Percentiles rank a stretch among this genome's conserved stretches.
phyloP scores from a whole-genome alignment of 2,329 filamentous ascomycete genomes.

The Epichloe baconii region DNA sequence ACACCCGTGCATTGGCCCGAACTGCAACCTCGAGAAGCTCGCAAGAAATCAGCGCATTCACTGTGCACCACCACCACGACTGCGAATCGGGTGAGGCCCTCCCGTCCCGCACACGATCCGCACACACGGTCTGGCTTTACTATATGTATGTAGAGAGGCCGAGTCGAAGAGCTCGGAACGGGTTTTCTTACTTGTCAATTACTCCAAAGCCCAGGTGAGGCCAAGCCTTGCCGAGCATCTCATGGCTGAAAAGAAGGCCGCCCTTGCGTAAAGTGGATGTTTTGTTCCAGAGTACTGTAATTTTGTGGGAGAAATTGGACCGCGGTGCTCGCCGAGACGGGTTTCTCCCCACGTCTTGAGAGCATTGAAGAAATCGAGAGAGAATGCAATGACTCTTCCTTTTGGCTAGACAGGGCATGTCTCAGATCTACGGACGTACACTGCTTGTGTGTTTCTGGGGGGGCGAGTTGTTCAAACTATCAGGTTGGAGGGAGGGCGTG shows the following conservation, averaged over 20 bases:
- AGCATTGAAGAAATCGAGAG: not conserved
- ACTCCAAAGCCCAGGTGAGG: too few relatives aligned
- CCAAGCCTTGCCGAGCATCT: too few relatives aligned
- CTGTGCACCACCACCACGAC: not conserved
- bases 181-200: too few relatives aligned
- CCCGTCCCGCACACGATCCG: not conserved
- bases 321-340: not conserved
- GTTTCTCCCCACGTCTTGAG: not conserved
- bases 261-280: slow-evolving; percentile 1
- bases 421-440: not conserved
- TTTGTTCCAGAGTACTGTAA: not conserved
- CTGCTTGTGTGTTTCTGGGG: not conserved
- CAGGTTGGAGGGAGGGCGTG: too few relatives aligned
- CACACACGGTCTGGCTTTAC: too few relatives aligned
- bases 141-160: too few relatives aligned
- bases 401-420: not conserved
- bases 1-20: not conserved
- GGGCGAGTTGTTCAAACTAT: too few relatives aligned
- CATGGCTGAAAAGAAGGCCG: not conserved
- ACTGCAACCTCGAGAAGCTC: not conserved
- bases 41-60: not conserved
- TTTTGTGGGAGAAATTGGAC: not conserved
- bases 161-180: too few relatives aligned
- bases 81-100: not conserved
- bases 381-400: not conserved